Evolutionary conservation across 768 basidiomycete genomes (phyloP).

Genomic region (Solioccasus polychromus): DNA sequence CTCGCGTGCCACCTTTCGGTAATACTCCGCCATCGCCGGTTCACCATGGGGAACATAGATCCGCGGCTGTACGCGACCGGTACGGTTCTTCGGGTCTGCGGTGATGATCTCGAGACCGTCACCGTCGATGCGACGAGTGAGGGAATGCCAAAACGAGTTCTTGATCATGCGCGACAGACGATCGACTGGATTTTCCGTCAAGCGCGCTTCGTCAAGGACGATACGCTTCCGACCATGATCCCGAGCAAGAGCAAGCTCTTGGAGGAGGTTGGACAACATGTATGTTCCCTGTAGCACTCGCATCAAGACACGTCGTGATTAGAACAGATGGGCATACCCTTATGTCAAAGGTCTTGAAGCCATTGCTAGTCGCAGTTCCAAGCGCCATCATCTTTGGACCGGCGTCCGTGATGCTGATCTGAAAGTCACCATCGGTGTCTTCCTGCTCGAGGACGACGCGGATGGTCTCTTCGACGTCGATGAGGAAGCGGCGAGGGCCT

Average conservation of each 20-base stretch:
- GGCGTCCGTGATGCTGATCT: slow-evolving; percentile 94
- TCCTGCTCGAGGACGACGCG: slow-evolving; percentile 95
- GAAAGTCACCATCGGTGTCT: slow-evolving; percentile 95
- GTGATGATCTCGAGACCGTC: slow-evolving; percentile 97
- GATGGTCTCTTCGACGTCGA: slow-evolving; percentile 98
- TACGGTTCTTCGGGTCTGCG: slow-evolving; percentile 96
- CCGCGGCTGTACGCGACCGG: slow-evolving; percentile 82
- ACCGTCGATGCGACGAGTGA: slow-evolving; percentile 95
- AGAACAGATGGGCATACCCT: slow-evolving; percentile 49
- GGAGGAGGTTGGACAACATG: slow-evolving; percentile 98
- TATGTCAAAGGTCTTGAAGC: slow-evolving; percentile 97
- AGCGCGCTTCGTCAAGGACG: slow-evolving; percentile 96
- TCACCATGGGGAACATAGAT: slow-evolving; percentile 96
- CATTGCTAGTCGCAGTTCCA: slow-evolving; percentile 96
- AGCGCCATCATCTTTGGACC: slow-evolving; percentile 96
- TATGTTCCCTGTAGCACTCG: slow-evolving; percentile 76
- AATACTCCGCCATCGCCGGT: slow-evolving; percentile 94
- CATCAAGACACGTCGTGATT: slow-evolving; percentile 3
- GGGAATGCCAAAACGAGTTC: slow-evolving; percentile 96
- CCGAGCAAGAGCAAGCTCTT: slow-evolving; percentile 94
- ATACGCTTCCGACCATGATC: slow-evolving; percentile 95
- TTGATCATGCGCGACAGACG: slow-evolving; percentile 96
- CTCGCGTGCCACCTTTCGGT: slow-evolving; percentile 82
- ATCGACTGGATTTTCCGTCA: slow-evolving; percentile 97
- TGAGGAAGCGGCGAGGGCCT: slow-evolving; percentile 84